Evolutionary conservation across 768 basidiomycete species (phyloP).

Genomic region (Amanita pseudoporphyria): DNA sequence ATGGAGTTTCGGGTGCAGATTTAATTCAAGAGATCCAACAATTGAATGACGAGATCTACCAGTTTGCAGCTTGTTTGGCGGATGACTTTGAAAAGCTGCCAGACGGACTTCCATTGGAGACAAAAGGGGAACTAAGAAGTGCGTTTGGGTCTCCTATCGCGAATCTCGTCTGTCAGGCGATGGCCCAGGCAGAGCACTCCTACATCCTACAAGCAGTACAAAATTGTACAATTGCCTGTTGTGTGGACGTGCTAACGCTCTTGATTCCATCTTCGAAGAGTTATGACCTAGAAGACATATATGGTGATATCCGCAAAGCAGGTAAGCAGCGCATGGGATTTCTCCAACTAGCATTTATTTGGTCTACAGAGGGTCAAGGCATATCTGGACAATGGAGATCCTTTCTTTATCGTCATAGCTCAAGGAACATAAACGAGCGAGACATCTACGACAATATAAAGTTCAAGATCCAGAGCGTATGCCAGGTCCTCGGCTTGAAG

Average conservation of each 20-base stretch:
- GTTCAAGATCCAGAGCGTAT: neutral
- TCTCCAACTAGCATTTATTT: neutral
- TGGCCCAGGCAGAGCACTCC: neutral
- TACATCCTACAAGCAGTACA: neutral
- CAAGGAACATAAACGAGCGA: neutral
- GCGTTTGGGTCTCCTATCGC: neutral
- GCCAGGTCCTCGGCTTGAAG: neutral
- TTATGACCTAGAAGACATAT: neutral
- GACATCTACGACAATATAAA: neutral
- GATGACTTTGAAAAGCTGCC: neutral
- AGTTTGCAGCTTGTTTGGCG: neutral
- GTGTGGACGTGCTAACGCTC: neutral
- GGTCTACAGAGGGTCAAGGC: neutral
- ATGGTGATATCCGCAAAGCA: neutral
- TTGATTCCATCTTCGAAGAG: neutral
- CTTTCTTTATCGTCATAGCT: neutral
- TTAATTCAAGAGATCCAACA: neutral
- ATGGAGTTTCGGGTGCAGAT: constrained; percentile 1
- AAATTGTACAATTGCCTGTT: neutral
- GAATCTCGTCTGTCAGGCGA: neutral
- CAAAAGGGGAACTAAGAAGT: neutral
- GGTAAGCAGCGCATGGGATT: neutral
- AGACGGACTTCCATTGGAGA: neutral
- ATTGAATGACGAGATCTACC: constrained; percentile 2
- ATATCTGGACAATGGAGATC: constrained; percentile 1